Base-by-base conservation (phyloP, 1,284 basidiomycete species). In the Ustilago nuda region DNA sequence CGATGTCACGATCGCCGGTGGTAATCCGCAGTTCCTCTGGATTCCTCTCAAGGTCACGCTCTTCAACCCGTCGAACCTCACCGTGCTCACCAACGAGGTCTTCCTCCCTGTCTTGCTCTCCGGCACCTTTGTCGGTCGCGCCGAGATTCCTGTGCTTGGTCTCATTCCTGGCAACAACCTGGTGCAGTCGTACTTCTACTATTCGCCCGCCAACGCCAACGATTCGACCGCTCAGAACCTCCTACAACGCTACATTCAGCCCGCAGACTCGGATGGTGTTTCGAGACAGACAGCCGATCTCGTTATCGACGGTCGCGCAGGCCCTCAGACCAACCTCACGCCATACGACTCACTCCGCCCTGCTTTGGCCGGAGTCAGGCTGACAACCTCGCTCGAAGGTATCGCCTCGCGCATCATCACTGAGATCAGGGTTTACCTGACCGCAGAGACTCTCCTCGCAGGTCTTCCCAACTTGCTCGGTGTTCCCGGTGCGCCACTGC, bases 151-250 rank as follows among this genome's bases (percentile, higher is more conserved):
- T 12, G 57, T 41, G 54, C 64, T 80, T 33, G 82, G 90, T 75
- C 87, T 93, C 43, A 86, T 88, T 35, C 91, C 91, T 0, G 92
- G 92, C 59, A 82, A 87, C 65, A 92, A 92, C 75, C 77, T 80
- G 3, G 81, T 91, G 30, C 63, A 87, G 0, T 87, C 91, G 6
- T 90, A 91, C 80, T 92, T 93, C 87, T 90, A 88, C 69, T 93
- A 92, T 78, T 85, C 88, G 73, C 92, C 92, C 0, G 87, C 87
- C 8, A 86, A 92, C 83, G 88, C 89, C 9, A 92, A 92, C 76
- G 89, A 92, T 76, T 90, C 91, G 3, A 86, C 87, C 17, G 91
- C 92, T 1, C 89, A 91, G 84, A 52, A 57, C 30, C 63, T 86
- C 66, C 68, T 87, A 4, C 58, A 68, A 30, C 68, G 61, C 56